phyloP scores from a whole-genome alignment of 139 green algal genomes.

The Chlorella sp. region DNA sequence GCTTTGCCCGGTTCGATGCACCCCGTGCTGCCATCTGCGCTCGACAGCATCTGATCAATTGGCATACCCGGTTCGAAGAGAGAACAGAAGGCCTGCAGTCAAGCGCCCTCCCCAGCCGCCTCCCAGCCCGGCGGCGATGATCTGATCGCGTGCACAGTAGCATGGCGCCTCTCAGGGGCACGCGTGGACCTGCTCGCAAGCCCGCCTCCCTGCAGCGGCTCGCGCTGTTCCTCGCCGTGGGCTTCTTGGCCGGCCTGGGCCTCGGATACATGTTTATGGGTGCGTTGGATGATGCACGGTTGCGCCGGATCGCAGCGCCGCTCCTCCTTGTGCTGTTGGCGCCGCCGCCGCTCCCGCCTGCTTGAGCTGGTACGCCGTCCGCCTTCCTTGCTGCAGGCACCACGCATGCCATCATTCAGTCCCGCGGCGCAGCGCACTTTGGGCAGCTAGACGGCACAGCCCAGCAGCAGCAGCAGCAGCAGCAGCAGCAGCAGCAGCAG shows the following conservation, averaged over 20 bases:
- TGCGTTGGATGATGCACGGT: not conserved
- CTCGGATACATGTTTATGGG: conserved; percentile 44
- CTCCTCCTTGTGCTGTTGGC: not conserved
- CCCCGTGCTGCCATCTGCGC: too few relatives aligned
- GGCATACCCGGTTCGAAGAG: too few relatives aligned
- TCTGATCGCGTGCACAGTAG: too few relatives aligned
- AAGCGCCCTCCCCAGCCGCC: too few relatives aligned
- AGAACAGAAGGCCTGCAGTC: too few relatives aligned
- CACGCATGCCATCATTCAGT: conserved; percentile 16
- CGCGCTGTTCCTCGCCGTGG: not conserved
- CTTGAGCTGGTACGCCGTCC: too few relatives aligned
- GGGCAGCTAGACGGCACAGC: too few relatives aligned
- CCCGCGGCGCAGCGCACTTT: not conserved
- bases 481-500: too few relatives aligned
- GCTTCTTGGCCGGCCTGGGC: conserved; percentile 7
- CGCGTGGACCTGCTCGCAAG: not conserved
- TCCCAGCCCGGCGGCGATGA: too few relatives aligned
- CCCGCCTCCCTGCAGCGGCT: not conserved
- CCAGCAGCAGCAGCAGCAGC: not conserved
- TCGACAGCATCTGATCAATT: too few relatives aligned
- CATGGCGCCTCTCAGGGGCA: too few relatives aligned
- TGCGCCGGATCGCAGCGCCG: not conserved
- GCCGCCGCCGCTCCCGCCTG: not conserved
- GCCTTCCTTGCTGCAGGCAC: conserved; percentile 9
- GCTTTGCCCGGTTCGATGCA: too few relatives aligned